A percentile compares a stretch with the other conserved stretches of the same genome.
Evolutionary conservation across 2,329 filamentous ascomycete genomes (phyloP).

Genomic region (Epichloe uncinata): DNA sequence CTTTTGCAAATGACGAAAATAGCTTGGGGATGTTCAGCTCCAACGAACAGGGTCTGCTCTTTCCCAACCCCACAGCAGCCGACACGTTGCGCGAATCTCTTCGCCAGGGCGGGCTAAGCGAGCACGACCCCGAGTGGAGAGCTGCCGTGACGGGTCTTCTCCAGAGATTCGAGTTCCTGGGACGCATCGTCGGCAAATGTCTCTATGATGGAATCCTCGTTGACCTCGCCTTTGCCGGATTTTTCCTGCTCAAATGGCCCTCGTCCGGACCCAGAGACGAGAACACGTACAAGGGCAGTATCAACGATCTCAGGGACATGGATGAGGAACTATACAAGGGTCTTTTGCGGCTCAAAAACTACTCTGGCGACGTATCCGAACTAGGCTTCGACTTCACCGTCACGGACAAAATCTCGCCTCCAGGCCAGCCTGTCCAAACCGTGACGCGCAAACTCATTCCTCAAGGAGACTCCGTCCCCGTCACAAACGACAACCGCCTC

Average conservation of each 20-base stretch:
- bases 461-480: conserved; percentile 60
- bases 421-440: conserved; percentile 38
- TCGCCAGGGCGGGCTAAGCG: conserved; percentile 34
- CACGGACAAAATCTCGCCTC: conserved; percentile 48
- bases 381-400: conserved; percentile 83
- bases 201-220: conserved; percentile 94
- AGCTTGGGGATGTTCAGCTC: conserved; percentile 55
- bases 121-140: conserved; percentile 43
- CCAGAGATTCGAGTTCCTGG: conserved; percentile 77
- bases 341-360: conserved; percentile 71
- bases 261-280: conserved; percentile 51
- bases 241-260: conserved; percentile 94
- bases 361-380: conserved; percentile 55
- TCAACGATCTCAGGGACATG: conserved; percentile 87
- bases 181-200: conserved; percentile 88
- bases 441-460: conserved; percentile 64
- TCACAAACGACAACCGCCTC: conserved; percentile 84
- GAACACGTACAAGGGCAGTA: conserved; percentile 72
- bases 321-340: conserved; percentile 87
- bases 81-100: conserved; percentile 54
- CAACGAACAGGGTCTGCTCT: conserved; percentile 76
- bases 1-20: conserved; percentile 47
- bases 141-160: conserved; percentile 47
- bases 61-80: conserved; percentile 69
- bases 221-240: conserved; percentile 83